These are phyloP conservation scores for Fraxinus dipetala DNA, from an alignment of 305 asterid genomes.

Conservation along the genomic window DNA sequence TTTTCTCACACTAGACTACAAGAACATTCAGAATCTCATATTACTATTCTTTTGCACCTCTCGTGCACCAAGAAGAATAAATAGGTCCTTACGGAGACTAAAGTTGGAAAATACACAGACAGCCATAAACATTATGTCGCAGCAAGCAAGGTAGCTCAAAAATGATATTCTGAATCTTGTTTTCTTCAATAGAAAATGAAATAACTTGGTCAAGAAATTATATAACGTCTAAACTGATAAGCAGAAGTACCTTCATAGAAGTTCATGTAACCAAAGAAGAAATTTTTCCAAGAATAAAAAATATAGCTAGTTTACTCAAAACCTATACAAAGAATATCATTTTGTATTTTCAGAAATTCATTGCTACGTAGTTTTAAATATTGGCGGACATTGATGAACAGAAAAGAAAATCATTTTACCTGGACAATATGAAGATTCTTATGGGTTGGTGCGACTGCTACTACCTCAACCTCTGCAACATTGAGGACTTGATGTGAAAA, in stretches of 20 bases:
- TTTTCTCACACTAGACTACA: not conserved
- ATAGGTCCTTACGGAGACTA: not conserved
- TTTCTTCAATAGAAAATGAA: not conserved
- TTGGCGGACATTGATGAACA: not conserved
- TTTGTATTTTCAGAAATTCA: not conserved
- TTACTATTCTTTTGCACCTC: not conserved
- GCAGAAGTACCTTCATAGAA: not conserved
- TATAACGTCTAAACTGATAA: not conserved
- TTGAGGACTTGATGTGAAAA: slow-evolving; percentile 98
- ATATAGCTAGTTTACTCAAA: not conserved
- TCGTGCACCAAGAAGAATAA: not conserved
- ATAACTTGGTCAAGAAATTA: not conserved
- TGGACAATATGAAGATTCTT: slow-evolving; percentile 53
- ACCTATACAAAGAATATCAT: not conserved
- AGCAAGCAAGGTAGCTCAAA: not conserved
- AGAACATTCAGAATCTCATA: not conserved
- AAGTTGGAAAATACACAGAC: not conserved
- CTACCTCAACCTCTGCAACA: slow-evolving; percentile 86
- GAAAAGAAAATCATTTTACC: slow-evolving; percentile 31
- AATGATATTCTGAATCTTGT: not conserved
- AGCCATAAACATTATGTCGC: not conserved
- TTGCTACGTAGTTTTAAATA: not conserved
- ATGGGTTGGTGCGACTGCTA: slow-evolving; percentile 46
- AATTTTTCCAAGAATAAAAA: not conserved
- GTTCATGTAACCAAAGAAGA: not conserved